These are phyloP conservation scores for Penicillium griseofulvum DNA, from an alignment of 2,329 filamentous ascomycete genomes.

Conservation along the genomic window DNA sequence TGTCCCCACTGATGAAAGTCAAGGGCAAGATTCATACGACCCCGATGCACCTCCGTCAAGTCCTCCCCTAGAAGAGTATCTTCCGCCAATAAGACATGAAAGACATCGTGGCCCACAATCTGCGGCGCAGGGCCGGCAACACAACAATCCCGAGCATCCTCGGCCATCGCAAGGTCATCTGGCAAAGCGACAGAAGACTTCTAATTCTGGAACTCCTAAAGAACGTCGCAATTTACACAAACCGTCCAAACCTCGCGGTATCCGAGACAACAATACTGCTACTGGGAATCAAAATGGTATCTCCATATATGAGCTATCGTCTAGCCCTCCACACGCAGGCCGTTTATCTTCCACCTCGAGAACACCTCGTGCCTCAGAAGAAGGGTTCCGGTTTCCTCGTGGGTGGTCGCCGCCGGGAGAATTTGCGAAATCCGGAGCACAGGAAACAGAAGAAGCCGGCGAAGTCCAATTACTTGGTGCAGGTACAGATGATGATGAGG, in stretches of 20 bases:
- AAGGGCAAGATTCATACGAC: slow-evolving; percentile 35
- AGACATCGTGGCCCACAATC: slow-evolving; percentile 2
- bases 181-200: slow-evolving; percentile 39
- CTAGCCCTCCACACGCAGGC: slow-evolving; percentile 43
- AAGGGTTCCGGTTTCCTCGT: slow-evolving; percentile 38
- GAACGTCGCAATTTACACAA: slow-evolving; percentile 7
- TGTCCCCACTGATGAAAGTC: slow-evolving; percentile 30
- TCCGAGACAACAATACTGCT: slow-evolving; percentile 26
- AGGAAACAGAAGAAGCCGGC: slow-evolving; percentile 16
- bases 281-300: neutral
- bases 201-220: slow-evolving; percentile 17
- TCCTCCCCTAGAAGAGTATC: slow-evolving; percentile 30
- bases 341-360: slow-evolving; percentile 28
- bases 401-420: slow-evolving; percentile 32
- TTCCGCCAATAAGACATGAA: slow-evolving; percentile 25
- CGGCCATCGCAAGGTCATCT: slow-evolving; percentile 14
- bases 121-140: slow-evolving; percentile 2
- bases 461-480: slow-evolving; percentile 14
- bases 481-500: slow-evolving; percentile 15
- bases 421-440: slow-evolving; percentile 20
- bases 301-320: slow-evolving; percentile 34
- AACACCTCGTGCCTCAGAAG: slow-evolving; percentile 19
- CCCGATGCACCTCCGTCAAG: slow-evolving; percentile 33
- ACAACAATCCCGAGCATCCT: neutral
- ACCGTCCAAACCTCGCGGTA: slow-evolving; percentile 21